Evolutionary conservation across 495 filamentous ascomycete genomes (phyloP).

Genomic region (Apodospora peruviana): DNA sequence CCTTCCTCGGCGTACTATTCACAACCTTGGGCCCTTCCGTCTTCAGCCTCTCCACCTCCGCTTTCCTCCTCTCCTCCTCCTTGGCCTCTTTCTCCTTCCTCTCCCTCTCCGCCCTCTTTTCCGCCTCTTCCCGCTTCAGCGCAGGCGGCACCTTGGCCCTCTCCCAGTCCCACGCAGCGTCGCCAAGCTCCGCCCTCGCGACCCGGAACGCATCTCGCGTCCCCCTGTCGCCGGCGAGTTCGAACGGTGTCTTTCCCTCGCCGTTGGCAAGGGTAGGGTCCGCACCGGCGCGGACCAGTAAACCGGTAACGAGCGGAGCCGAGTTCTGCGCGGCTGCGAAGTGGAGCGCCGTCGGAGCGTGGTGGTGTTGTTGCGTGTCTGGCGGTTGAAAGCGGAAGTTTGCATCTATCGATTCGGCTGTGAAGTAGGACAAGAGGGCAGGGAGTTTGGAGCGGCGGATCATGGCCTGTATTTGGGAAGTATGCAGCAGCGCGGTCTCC

Average conservation of each 20-base stretch:
- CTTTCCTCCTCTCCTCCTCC: constrained; percentile 59
- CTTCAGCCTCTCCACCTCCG: constrained; percentile 57
- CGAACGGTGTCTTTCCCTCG: constrained; percentile 72
- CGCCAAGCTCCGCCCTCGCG: constrained; percentile 75
- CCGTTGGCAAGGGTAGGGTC: constrained; percentile 68
- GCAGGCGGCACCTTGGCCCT: constrained; percentile 63
- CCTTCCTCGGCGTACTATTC: constrained; percentile 27
- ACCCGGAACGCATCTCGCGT: constrained; percentile 91
- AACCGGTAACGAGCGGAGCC: constrained; percentile 63
- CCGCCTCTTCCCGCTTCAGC: constrained; percentile 62
- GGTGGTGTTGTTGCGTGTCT: constrained; percentile 64
- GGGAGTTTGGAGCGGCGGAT: constrained; percentile 88
- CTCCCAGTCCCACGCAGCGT: constrained; percentile 74
- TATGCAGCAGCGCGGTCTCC: constrained; percentile 72
- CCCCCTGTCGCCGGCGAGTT: constrained; percentile 76
- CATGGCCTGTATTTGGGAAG: constrained; percentile 77
- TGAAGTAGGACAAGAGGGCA: constrained; percentile 77
- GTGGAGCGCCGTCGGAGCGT: constrained; percentile 82
- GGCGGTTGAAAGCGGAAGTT: constrained; percentile 76
- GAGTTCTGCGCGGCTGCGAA: constrained; percentile 75
- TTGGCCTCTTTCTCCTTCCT: constrained; percentile 55
- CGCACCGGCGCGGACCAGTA: constrained; percentile 68
- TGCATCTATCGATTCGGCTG: constrained; percentile 62
- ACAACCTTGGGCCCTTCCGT: constrained; percentile 41
- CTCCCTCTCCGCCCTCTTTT: constrained; percentile 57